A percentile compares a stretch with the other conserved stretches of the same genome.
Conservation (phyloP, 371 early-diverging fungal genomes). For the Mortierella sp. region DNA sequence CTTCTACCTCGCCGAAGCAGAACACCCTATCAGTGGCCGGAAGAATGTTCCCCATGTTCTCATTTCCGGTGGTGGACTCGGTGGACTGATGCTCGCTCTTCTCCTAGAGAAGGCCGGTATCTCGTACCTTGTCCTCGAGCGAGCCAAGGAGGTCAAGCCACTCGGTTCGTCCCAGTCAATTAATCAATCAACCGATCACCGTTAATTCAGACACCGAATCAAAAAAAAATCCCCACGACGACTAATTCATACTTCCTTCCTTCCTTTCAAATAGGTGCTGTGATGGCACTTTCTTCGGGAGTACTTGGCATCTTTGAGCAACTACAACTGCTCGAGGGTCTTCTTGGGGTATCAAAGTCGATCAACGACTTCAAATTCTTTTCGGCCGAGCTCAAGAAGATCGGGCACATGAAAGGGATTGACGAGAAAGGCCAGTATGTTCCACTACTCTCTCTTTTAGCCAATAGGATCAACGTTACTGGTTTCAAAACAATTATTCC, state of each 20-base stretch:
- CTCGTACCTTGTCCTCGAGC: slow-evolving; percentile 19
- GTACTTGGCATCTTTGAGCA: slow-evolving; percentile 19
- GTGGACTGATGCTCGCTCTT: slow-evolving; percentile 5
- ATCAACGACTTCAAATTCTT: slow-evolving; percentile 9
- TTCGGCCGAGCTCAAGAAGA: slow-evolving; percentile 1
- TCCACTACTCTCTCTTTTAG: background rate
- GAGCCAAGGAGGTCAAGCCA: slow-evolving; percentile 16
- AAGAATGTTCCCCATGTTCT: slow-evolving; percentile 3
- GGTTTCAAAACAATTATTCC: background rate
- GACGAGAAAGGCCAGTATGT: slow-evolving; percentile 12
- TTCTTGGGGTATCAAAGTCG: background rate
- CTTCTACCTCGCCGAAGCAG: background rate
- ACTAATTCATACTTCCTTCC: background rate
- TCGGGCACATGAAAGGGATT: background rate
- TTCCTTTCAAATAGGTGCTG: slow-evolving; percentile 2
- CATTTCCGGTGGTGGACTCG: slow-evolving; percentile 22
- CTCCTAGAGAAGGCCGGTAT: slow-evolving; percentile 17
- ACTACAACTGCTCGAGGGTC: slow-evolving; percentile 10
- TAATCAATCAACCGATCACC: too few relatives aligned
- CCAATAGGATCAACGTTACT: background rate
- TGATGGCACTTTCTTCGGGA: slow-evolving; percentile 6
- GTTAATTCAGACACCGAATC: too few relatives aligned
- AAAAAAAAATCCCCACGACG: too few relatives aligned
- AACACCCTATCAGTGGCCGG: background rate
- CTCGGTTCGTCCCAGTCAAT: slow-evolving; percentile 17